phyloP scores from a whole-genome alignment of 83 land plant genomes.

The Picea abies region DNA sequence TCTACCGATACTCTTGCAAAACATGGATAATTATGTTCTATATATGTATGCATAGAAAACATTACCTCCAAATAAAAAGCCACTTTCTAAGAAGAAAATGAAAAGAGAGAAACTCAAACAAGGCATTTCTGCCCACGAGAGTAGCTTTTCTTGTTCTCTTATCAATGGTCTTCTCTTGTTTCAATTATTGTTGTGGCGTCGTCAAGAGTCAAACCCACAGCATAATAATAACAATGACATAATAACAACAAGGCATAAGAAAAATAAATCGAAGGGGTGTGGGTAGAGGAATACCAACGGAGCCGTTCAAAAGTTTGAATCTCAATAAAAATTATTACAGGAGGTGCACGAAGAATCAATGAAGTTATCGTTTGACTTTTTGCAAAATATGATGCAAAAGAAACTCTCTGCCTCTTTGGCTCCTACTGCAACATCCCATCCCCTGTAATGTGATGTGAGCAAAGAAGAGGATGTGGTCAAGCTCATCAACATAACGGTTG shows the following conservation, averaged over 20 bases:
- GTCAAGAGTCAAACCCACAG: no score
- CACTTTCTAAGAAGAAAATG: constrained; percentile 82
- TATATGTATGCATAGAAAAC: constrained; percentile 88
- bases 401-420: neutral
- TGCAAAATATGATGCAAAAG: constrained; percentile 53
- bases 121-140: constrained; percentile 91
- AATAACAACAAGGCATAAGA: no score
- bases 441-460: constrained; percentile 29
- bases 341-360: constrained; percentile 68
- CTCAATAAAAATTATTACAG: constrained; percentile 54
- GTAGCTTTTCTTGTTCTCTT: constrained; percentile 20
- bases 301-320: no score
- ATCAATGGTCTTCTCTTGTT: neutral
- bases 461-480: constrained; percentile 19
- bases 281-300: no score
- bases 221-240: no score
- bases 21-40: constrained; percentile 75
- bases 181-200: neutral
- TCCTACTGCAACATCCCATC: constrained; percentile 6
- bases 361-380: constrained; percentile 56
- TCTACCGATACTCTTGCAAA: no score
- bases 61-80: constrained; percentile 42
- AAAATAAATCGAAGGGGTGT: no score
- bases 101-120: constrained; percentile 94
- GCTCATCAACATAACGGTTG: constrained; percentile 14